Percentiles rank a stretch among this genome's conserved stretches.
Conservation (phyloP, 352 stramenopile genomes). For the Poterioochromonas sp. region DNA sequence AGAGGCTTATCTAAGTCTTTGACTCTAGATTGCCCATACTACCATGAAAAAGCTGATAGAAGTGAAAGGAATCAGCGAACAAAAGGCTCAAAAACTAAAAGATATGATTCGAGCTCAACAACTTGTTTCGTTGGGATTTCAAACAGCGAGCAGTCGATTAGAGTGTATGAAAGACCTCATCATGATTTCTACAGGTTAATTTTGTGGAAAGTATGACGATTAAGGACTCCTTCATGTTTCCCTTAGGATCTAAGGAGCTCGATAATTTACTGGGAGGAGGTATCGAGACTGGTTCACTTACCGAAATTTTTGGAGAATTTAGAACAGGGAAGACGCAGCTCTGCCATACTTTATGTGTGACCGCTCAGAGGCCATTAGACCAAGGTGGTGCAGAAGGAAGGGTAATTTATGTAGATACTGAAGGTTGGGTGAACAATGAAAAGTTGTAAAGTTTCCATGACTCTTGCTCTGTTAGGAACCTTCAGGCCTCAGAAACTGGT, state of each 20-base stretch:
- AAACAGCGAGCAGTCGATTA: constrained; percentile 78
- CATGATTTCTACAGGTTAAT: constrained; percentile 68
- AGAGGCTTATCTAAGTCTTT: constrained; percentile 31
- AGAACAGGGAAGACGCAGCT: constrained; percentile 98
- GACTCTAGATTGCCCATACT: constrained; percentile 75
- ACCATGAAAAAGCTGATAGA: constrained; percentile 91
- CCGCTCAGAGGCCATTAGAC: constrained; percentile 91
- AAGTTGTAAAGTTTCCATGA: too few relatives aligned
- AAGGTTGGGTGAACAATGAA: too few relatives aligned
- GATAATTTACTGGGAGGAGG: constrained; percentile 76
- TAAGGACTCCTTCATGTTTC: neutral
- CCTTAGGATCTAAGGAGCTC: constrained; percentile 56
- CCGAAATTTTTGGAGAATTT: constrained; percentile 93
- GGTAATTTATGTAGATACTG: constrained; percentile 95
- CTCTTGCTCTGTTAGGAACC: too few relatives aligned
- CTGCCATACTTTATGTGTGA: constrained; percentile 98
- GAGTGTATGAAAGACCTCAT: constrained; percentile 81
- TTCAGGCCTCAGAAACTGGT: constrained; percentile 92
- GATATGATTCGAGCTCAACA: constrained; percentile 79
- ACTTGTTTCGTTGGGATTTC: constrained; percentile 96
- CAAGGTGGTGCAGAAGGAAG: constrained; percentile 88
- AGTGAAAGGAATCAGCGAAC: constrained; percentile 98
- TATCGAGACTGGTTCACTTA: constrained; percentile 83
- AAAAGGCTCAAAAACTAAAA: constrained; percentile 96
- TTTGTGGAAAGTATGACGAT: neutral